phyloP scores from a whole-genome alignment of 164 flowering plant genomes.

The Umbellularia californica region DNA sequence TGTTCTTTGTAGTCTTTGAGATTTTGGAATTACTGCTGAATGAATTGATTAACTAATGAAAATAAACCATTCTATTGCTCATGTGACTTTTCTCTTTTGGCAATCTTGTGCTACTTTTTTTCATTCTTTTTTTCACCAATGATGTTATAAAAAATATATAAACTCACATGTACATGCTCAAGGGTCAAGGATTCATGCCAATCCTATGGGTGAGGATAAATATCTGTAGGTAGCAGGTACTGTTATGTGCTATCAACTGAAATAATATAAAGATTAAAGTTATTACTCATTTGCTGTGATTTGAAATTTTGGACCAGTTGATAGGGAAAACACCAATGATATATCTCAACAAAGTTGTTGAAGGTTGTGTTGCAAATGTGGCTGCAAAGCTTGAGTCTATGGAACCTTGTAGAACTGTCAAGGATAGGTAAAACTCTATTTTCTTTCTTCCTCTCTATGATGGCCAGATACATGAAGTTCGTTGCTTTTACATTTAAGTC shows the following conservation, averaged over 20 bases:
- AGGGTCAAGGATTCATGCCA: background rate
- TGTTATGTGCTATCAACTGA: background rate
- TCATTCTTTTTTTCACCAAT: no score
- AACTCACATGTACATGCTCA: background rate
- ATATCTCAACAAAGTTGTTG: constrained; percentile 73
- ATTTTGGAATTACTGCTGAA: background rate
- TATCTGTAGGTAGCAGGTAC: background rate
- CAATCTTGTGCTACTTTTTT: background rate
- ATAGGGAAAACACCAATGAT: constrained; percentile 86
- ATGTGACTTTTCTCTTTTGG: background rate
- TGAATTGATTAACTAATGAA: background rate
- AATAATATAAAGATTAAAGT: background rate
- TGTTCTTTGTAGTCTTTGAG: background rate
- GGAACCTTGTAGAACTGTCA: constrained; percentile 86
- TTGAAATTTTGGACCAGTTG: constrained; percentile 37
- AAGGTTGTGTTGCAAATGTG: constrained; percentile 68
- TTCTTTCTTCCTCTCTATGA: background rate
- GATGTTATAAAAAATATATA: background rate
- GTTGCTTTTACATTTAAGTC: background rate
- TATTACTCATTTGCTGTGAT: background rate
- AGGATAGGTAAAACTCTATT: constrained; percentile 57
- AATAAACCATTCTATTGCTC: background rate
- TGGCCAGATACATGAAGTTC: background rate
- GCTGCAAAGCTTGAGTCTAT: constrained; percentile 87
- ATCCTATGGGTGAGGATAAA: background rate